Evolutionary conservation across 371 early-diverging fungal species (phyloP).

Genomic region (Vittaforma corneae): DNA sequence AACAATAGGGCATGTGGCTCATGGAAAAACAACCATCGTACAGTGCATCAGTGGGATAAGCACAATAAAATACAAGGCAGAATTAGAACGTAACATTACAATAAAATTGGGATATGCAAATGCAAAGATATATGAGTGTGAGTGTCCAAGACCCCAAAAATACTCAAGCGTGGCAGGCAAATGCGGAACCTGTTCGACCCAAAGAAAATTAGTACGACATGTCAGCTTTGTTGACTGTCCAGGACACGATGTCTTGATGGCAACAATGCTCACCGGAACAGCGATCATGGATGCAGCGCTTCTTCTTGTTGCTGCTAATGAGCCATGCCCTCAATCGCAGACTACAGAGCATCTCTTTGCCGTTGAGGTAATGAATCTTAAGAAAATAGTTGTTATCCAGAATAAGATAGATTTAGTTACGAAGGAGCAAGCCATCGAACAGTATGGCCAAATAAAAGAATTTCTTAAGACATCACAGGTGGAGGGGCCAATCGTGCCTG

Average conservation of each 20-base stretch:
- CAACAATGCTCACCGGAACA: constrained; percentile 99
- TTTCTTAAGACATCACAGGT: constrained; percentile 84
- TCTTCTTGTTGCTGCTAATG: constrained; percentile 95
- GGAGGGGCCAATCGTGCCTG: constrained; percentile 91
- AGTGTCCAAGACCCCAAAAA: constrained; percentile 55
- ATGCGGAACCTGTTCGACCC: constrained; percentile 80
- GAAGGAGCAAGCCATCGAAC: constrained; percentile 80
- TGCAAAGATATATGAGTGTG: constrained; percentile 70
- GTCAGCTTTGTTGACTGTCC: constrained; percentile 99
- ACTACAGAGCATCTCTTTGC: constrained; percentile 99
- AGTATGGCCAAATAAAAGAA: constrained; percentile 79
- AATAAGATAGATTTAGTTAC: constrained; percentile 98
- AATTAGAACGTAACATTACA: constrained; percentile 97
- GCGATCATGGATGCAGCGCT: constrained; percentile 99
- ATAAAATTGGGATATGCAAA: constrained; percentile 99
- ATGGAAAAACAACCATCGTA: constrained; percentile 99
- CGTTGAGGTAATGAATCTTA: constrained; percentile 94
- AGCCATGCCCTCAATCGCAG: constrained; percentile 98
- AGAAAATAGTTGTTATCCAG: constrained; percentile 93
- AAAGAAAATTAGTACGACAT: constrained; percentile 63
- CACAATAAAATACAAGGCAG: constrained; percentile 96
- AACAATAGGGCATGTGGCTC: constrained; percentile 99
- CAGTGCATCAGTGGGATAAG: constrained; percentile 95
- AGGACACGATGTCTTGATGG: constrained; percentile 99
- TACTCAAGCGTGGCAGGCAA: constrained; percentile 62